A percentile compares a stretch with the other conserved stretches of the same genome.
Conservation (phyloP, 805 yeast species). For the Myxozyma melibiosi region DNA sequence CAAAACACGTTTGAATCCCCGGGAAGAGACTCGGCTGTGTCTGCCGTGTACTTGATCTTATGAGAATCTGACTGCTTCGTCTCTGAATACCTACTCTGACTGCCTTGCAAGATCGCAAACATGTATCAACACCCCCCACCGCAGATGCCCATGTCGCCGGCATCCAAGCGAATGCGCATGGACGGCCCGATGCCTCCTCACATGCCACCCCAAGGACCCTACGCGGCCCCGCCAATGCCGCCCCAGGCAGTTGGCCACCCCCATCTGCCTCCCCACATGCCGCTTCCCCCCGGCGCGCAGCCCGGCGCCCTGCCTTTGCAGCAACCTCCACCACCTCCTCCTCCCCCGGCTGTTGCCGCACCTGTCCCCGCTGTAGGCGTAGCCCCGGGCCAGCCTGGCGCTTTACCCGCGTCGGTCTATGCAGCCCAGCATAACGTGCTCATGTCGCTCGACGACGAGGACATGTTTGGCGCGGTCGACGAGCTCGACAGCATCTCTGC, state of each 20-base stretch:
- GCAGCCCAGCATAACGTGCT: constrained; percentile 23
- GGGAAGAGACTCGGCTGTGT: too few species aligned
- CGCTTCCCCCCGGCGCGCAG: constrained; percentile 7
- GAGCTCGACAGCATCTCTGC: constrained; percentile 47
- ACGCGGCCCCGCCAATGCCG: constrained; percentile 7
- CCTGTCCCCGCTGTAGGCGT: neutral
- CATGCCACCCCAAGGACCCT: neutral
- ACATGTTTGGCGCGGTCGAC: constrained; percentile 27
- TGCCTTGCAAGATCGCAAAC: too few species aligned
- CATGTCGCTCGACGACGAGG: constrained; percentile 28
- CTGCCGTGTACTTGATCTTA: too few species aligned
- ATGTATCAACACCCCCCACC: constrained; percentile 33
- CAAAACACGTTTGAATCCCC: too few species aligned
- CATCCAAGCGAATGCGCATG: constrained; percentile 23
- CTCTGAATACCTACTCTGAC: too few species aligned
- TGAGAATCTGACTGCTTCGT: too few species aligned
- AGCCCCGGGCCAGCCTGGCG: neutral
- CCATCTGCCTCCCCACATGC: constrained; percentile 3
- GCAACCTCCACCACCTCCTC: constrained; percentile 2
- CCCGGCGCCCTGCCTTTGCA: constrained; percentile 2
- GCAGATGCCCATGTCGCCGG: constrained; percentile 27
- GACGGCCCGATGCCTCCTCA: constrained; percentile 19
- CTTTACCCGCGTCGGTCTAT: constrained; percentile 9
- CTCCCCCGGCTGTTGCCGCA: neutral
- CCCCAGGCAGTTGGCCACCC: constrained; percentile 6